A percentile compares a stretch with the other conserved stretches of the same genome.
Evolutionary conservation across 2,329 filamentous ascomycete species (phyloP).

Genomic region (Torrubiella hemipterigena): DNA sequence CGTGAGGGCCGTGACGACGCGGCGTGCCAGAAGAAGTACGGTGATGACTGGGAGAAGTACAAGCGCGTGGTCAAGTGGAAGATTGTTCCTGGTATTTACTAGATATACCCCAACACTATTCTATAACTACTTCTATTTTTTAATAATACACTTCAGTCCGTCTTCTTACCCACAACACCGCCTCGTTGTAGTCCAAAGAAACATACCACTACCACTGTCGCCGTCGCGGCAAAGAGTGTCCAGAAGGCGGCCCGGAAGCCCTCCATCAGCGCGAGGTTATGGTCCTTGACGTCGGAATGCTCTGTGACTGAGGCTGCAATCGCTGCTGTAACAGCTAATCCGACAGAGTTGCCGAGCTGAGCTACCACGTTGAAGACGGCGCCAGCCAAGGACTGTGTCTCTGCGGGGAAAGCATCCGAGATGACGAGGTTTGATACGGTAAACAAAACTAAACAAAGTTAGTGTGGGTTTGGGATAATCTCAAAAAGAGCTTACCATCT

Average conservation of each 20-base stretch:
- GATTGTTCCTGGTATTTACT: constrained; percentile 77
- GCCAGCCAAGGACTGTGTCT: constrained; percentile 45
- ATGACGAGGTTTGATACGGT: constrained; percentile 43
- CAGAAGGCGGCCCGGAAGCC: constrained; percentile 42
- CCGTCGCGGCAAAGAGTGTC: constrained; percentile 34
- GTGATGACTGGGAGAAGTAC: constrained; percentile 79
- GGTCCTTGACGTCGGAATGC: constrained; percentile 14
- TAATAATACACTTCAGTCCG: too few relatives aligned
- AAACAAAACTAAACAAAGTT: constrained; percentile 30
- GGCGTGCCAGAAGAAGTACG: constrained; percentile 79
- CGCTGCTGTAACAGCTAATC: constrained; percentile 36
- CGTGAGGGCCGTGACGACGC: constrained; percentile 75
- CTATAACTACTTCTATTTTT: too few relatives aligned
- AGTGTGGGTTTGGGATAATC: not conserved
- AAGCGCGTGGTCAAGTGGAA: constrained; percentile 64
- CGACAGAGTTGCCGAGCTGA: constrained; percentile 44
- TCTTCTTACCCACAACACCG: constrained; percentile 37
- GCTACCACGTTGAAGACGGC: constrained; percentile 47
- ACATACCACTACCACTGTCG: constrained; percentile 17
- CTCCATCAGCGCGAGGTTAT: constrained; percentile 27
- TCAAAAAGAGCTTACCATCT: constrained; percentile 18
- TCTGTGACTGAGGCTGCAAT: constrained; percentile 33
- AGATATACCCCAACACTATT: too few relatives aligned
- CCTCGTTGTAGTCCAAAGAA: constrained; percentile 29
- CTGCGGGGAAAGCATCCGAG: constrained; percentile 37